These are phyloP conservation scores for Basidiobolus meristosporus DNA, from an alignment of 371 early-diverging fungal genomes.

Conservation along the genomic window DNA sequence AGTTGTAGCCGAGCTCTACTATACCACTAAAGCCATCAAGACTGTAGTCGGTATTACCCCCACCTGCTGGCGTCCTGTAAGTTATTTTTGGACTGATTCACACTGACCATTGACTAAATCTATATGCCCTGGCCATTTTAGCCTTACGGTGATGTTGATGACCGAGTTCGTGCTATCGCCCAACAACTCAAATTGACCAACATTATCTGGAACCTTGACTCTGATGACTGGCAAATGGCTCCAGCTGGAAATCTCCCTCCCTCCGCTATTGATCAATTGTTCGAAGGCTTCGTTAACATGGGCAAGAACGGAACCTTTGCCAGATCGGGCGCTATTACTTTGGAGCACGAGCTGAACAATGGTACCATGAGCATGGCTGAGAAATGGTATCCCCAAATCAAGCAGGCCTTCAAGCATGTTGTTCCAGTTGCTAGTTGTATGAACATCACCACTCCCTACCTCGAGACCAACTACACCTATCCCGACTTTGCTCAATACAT, in stretches of 20 bases:
- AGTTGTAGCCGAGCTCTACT: constrained; percentile 49
- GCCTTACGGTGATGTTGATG: constrained; percentile 49
- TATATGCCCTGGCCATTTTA: constrained; percentile 4
- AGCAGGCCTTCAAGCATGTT: constrained; percentile 18
- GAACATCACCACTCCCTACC: constrained; percentile 25
- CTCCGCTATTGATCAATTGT: constrained; percentile 13
- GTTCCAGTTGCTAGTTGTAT: constrained; percentile 24
- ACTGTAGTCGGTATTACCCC: constrained; percentile 28
- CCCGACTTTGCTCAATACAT: constrained; percentile 3
- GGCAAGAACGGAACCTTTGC: constrained; percentile 14
- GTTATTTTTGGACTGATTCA: no score
- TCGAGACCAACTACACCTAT: constrained; percentile 17
- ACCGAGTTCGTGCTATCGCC: constrained; percentile 37
- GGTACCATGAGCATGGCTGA: constrained; percentile 23
- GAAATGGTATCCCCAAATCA: constrained; percentile 18
- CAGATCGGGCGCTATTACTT: constrained; percentile 10
- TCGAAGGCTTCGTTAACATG: constrained; percentile 16
- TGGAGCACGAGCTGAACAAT: constrained; percentile 27
- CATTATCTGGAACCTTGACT: constrained; percentile 16
- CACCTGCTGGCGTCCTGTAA: constrained; percentile 20
- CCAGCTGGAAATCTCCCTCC: not conserved
- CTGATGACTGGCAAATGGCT: constrained; percentile 15
- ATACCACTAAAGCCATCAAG: constrained; percentile 39
- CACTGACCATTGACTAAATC: constrained; percentile 1
- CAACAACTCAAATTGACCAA: constrained; percentile 26